Percentiles rank a stretch among this genome's conserved stretches.
Conservation (phyloP, 1,284 basidiomycete genomes). For the Papiliotrema fonsecae region DNA sequence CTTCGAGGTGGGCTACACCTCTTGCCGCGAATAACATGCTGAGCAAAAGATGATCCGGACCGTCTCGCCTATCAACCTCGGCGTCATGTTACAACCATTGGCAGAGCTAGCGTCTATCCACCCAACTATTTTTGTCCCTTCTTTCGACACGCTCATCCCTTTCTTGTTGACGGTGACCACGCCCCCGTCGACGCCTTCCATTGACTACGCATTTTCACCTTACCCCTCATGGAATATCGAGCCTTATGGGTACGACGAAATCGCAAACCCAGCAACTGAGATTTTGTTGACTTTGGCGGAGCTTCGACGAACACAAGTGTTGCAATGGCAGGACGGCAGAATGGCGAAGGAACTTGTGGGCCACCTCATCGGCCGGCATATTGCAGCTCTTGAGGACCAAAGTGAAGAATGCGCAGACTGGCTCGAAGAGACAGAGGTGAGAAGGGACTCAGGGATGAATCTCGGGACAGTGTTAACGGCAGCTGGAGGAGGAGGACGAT, state of each 20-base stretch:
- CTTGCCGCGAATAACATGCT: not conserved
- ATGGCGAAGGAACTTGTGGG: constrained; percentile 28
- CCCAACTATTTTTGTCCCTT: constrained; percentile 63
- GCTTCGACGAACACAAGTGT: constrained; percentile 18
- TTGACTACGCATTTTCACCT: constrained; percentile 23
- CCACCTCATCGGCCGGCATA: constrained; percentile 30
- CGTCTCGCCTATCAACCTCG: constrained; percentile 25
- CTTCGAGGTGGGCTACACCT: constrained; percentile 25
- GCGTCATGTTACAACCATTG: constrained; percentile 55
- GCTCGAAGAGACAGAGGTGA: constrained; percentile 65
- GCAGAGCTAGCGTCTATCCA: constrained; percentile 65
- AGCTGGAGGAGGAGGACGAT: constrained; percentile 66
- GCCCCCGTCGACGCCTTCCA: constrained; percentile 18
- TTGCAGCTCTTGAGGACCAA: constrained; percentile 26
- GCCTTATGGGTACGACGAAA: constrained; percentile 72
- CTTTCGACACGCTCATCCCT: constrained; percentile 59
- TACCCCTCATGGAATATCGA: constrained; percentile 23
- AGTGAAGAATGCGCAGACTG: constrained; percentile 59
- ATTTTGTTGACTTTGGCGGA: constrained; percentile 37
- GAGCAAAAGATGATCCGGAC: constrained; percentile 10
- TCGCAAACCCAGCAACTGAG: constrained; percentile 52
- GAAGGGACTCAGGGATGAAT: constrained; percentile 25
- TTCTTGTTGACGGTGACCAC: constrained; percentile 52
- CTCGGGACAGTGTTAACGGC: constrained; percentile 11
- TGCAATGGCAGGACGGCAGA: constrained; percentile 25